phyloP scores from a whole-genome alignment of 768 basidiomycete genomes.

The Guyanaporus albipodus region DNA sequence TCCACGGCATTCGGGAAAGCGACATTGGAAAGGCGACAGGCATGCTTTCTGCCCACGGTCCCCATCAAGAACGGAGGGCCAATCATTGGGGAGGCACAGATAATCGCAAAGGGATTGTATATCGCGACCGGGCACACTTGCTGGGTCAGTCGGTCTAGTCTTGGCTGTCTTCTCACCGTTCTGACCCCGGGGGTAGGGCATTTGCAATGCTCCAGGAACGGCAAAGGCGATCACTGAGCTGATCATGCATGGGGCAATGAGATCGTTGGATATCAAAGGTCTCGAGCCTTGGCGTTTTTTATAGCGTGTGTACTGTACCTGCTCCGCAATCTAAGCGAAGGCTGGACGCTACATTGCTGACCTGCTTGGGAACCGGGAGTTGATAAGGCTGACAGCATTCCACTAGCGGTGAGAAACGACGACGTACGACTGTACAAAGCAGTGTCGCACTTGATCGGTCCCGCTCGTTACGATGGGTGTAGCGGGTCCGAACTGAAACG shows the following conservation, averaged over 20 bases:
- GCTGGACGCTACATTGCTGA: too few relatives aligned
- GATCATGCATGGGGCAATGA: slow-evolving; percentile 61
- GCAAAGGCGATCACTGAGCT: slow-evolving; percentile 69
- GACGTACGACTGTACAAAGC: too few relatives aligned
- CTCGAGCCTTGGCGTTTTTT: slow-evolving; percentile 41
- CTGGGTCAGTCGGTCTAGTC: slow-evolving; percentile 51
- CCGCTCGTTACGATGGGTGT: too few relatives aligned
- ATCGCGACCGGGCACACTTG: slow-evolving; percentile 79
- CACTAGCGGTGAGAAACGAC: too few relatives aligned
- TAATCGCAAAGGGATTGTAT: slow-evolving; percentile 57
- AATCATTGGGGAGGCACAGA: slow-evolving; percentile 60
- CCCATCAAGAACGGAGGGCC: slow-evolving; percentile 50
- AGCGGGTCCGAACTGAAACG: too few relatives aligned
- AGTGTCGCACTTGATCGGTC: too few relatives aligned
- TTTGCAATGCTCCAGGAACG: slow-evolving; percentile 82
- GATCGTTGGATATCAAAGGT: slow-evolving; percentile 49
- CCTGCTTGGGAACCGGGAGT: slow-evolving; percentile 14
- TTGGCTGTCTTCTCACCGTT: neutral
- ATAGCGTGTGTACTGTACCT: slow-evolving; percentile 11
- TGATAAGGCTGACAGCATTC: too few relatives aligned
- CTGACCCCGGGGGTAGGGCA: slow-evolving; percentile 46
- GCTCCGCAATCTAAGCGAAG: too few relatives aligned
- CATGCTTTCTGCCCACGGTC: slow-evolving; percentile 76
- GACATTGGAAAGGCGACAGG: slow-evolving; percentile 52
- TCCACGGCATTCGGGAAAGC: slow-evolving; percentile 55